A percentile compares a stretch with the other conserved stretches of the same genome.
Evolutionary conservation across 148 eudicot genomes (phyloP).

Genomic region (Rheum nobile): DNA sequence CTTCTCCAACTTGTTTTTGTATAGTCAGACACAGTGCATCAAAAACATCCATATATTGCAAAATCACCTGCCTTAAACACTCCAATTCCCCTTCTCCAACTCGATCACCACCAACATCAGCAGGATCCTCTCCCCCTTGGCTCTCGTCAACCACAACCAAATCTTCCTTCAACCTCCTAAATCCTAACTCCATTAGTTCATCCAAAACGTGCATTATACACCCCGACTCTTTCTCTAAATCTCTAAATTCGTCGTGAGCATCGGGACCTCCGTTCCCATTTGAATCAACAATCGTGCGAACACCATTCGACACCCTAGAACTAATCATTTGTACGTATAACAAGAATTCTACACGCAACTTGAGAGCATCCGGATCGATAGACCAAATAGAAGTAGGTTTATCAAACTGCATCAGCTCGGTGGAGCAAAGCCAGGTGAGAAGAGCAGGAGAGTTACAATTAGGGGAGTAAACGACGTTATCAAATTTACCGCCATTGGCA

Average conservation of each 20-base stretch:
- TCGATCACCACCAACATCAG: not conserved
- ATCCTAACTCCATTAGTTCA: slow-evolving; percentile 44
- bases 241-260: slow-evolving; percentile 20
- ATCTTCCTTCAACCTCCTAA: slow-evolving; percentile 53
- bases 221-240: slow-evolving; percentile 8
- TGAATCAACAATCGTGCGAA: slow-evolving; percentile 8
- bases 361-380: slow-evolving; percentile 22
- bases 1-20: slow-evolving; percentile 35
- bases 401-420: slow-evolving; percentile 61
- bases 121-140: slow-evolving; percentile 7
- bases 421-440: slow-evolving; percentile 54
- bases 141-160: slow-evolving; percentile 25
- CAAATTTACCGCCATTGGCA: slow-evolving; percentile 43
- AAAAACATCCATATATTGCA: slow-evolving; percentile 58
- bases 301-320: slow-evolving; percentile 31
- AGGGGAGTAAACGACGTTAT: slow-evolving; percentile 36
- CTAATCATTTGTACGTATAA: slow-evolving; percentile 39
- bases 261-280: slow-evolving; percentile 6
- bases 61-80: slow-evolving; percentile 42
- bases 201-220: slow-evolving; percentile 33
- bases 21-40: slow-evolving; percentile 53
- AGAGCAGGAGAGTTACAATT: slow-evolving; percentile 60
- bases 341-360: slow-evolving; percentile 63
- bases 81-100: slow-evolving; percentile 45
- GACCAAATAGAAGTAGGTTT: slow-evolving; percentile 52